Conservation (phyloP, 2,329 filamentous ascomycete genomes). For the Nothophoma quercina region DNA sequence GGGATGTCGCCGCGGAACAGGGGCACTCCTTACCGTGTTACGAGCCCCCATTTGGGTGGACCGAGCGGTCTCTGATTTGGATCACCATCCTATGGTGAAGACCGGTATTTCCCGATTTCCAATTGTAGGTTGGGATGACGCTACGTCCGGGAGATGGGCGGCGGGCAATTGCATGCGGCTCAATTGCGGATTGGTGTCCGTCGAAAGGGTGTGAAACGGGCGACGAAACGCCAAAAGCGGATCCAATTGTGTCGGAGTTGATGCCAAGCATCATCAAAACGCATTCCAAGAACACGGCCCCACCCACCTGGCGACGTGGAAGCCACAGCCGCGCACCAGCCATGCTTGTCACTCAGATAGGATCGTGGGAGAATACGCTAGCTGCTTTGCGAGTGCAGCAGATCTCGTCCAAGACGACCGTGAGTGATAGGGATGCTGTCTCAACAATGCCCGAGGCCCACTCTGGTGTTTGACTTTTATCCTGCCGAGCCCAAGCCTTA, state of each 20-base stretch:
- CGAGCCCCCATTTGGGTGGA: constrained; percentile 3
- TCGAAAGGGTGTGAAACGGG: constrained; percentile 40
- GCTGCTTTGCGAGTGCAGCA: constrained; percentile 24
- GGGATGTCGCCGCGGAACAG: constrained; percentile 19
- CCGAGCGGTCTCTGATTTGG: constrained; percentile 11
- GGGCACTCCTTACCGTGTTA: constrained; percentile 16
- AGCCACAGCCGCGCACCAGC: constrained; percentile 29
- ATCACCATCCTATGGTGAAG: constrained; percentile 19
- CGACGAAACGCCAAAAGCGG: constrained; percentile 45
- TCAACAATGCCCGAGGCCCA: constrained; percentile 32
- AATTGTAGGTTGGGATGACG: constrained; percentile 19
- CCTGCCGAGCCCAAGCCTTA: constrained; percentile 32
- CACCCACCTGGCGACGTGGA: constrained; percentile 36
- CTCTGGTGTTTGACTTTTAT: constrained; percentile 29
- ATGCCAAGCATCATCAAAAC: constrained; percentile 46
- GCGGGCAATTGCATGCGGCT: constrained; percentile 36
- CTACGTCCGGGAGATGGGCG: constrained; percentile 29
- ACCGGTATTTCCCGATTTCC: constrained; percentile 23
- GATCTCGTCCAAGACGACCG: constrained; percentile 19
- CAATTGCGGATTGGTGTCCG: constrained; percentile 31
- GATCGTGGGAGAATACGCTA: constrained; percentile 21
- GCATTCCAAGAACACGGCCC: constrained; percentile 26
- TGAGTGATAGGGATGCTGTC: constrained; percentile 24
- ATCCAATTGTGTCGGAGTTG: constrained; percentile 35
- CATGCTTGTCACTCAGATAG: constrained; percentile 24